Evolutionary conservation across 2,329 filamentous ascomycete genomes (phyloP).

Genomic region (Didymella lethalis): DNA sequence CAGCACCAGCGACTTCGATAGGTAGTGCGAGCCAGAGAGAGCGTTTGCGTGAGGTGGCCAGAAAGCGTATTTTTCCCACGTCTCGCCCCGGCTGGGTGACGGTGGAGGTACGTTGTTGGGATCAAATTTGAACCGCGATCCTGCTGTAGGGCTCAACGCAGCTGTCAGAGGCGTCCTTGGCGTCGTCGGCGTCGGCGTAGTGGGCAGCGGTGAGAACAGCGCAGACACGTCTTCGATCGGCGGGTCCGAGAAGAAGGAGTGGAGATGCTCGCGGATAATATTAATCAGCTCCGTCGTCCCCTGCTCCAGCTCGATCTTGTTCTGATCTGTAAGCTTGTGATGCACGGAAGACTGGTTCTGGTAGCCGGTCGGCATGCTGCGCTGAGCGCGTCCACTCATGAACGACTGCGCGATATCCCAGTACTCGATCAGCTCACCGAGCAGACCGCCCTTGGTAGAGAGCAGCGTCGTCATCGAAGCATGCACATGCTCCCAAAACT

Average conservation of each 20-base stretch:
- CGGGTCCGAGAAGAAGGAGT: conserved; percentile 83
- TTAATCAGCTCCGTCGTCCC: conserved; percentile 84
- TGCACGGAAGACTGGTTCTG: conserved; percentile 82
- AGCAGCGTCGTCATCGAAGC: conserved; percentile 77
- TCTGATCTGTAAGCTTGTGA: conserved; percentile 77
- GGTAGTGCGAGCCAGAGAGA: conserved; percentile 87
- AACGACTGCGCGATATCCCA: conserved; percentile 94
- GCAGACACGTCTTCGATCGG: conserved; percentile 91
- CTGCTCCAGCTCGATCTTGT: conserved; percentile 75
- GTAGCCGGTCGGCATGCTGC: conserved; percentile 78
- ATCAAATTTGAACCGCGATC: conserved; percentile 82
- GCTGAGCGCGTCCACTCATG: conserved; percentile 84
- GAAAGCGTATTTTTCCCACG: conserved; percentile 94
- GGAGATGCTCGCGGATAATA: conserved; percentile 79
- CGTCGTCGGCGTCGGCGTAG: conserved; percentile 67
- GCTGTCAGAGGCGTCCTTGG: conserved; percentile 66
- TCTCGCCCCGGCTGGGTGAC: conserved; percentile 75
- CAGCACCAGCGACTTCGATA: conserved; percentile 80
- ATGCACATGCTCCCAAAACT: conserved; percentile 91
- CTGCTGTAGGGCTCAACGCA: conserved; percentile 66
- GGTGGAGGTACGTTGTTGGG: conserved; percentile 78
- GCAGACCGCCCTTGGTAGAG: conserved; percentile 75
- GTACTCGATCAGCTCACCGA: conserved; percentile 91
- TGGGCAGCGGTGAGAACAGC: conserved; percentile 80
- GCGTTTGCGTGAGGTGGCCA: conserved; percentile 96